Evolutionary conservation across 1,284 basidiomycete species (phyloP).

Genomic region (Cryptococcus floricola): DNA sequence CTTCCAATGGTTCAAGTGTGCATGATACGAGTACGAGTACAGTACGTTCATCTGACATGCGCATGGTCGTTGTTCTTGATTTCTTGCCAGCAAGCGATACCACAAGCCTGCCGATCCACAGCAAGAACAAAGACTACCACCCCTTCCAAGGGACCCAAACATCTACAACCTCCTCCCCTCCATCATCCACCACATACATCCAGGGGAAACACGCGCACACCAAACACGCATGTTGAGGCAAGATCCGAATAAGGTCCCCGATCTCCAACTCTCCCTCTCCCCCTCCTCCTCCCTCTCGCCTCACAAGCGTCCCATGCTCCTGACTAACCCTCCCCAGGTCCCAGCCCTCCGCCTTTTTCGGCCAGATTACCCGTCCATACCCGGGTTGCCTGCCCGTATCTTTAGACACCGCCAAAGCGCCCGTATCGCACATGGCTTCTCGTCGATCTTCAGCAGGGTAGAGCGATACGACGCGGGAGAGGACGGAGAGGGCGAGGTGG

Average conservation of each 20-base stretch:
- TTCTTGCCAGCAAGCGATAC: too few relatives aligned
- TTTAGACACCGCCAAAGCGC: conserved; percentile 78
- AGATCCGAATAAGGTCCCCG: conserved; percentile 53
- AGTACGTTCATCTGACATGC: too few relatives aligned
- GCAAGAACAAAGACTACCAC: conserved; percentile 55
- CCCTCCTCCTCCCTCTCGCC: conserved; percentile 13
- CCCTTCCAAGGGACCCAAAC: conserved; percentile 89
- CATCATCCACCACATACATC: conserved; percentile 73
- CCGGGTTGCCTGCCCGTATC: conserved; percentile 69
- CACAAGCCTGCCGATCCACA: background rate
- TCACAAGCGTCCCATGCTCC: conserved; percentile 71
- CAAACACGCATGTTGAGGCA: conserved; percentile 59
- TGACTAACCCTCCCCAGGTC: conserved; percentile 65
- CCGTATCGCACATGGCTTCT: conserved; percentile 66
- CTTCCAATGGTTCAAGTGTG: too few relatives aligned
- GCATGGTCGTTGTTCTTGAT: too few relatives aligned
- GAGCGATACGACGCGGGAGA: conserved; percentile 68
- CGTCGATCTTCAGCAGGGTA: conserved; percentile 60
- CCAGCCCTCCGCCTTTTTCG: conserved; percentile 58
- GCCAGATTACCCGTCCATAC: conserved; percentile 62
- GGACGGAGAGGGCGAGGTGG: conserved; percentile 64
- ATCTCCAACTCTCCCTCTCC: conserved; percentile 51
- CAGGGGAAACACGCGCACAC: conserved; percentile 71
- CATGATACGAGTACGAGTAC: accelerated
- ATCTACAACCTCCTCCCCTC: conserved; percentile 62